Evolutionary conservation across 2,329 filamentous ascomycete genomes (phyloP), one percentile per base, ranked within the genome.

Genomic region (Ophioceras dolichostomum): DNA sequence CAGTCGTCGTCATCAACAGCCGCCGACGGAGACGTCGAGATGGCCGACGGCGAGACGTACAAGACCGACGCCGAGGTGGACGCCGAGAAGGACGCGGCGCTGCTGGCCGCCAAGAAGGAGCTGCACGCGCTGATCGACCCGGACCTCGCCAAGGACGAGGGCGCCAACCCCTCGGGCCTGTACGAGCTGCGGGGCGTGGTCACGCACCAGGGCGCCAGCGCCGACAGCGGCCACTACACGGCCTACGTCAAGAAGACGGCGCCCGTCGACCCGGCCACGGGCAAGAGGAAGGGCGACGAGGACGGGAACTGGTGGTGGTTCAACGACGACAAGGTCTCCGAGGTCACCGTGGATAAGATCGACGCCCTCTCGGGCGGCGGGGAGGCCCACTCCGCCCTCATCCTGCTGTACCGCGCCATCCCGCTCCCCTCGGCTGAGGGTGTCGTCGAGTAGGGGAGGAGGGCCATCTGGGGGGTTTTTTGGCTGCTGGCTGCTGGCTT

Each of bases 241-340:
- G 81, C 88, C 0, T 98, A 94, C 56, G 84, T 98, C 48, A 98
- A 96, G 72, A 95, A 98, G 71, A 70, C 80, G 43, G 79, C 74
- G 0, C 62, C 67, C 9, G 62, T 85, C 40, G 83, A 93, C 48
- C 69, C 79, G 13, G 76, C 78, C 51, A 84, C 80, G 16, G 86
- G 84, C 47, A 84, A 86, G 65, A 19, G 27, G 16, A 68, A 76
- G 50, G 76, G 74, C 38, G 77, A 83, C 52, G 86, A 94, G 54
- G 86, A 94, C 53, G 87, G 84, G 48, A 94, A 87, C 51, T 98
- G 91, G 91, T 98, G 91, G 89, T 98, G 91, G 89, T 98, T 98
- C 71, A 96, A 98, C 59, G 91, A 98, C 52, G 89, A 98, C 55
- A 93, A 87, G 65, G 91, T 98, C 24, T 78, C 82, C 12, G 91